These are phyloP conservation scores for Ceratocystis harringtonii DNA, from an alignment of 2,329 filamentous ascomycete species.

Conservation along the genomic window DNA sequence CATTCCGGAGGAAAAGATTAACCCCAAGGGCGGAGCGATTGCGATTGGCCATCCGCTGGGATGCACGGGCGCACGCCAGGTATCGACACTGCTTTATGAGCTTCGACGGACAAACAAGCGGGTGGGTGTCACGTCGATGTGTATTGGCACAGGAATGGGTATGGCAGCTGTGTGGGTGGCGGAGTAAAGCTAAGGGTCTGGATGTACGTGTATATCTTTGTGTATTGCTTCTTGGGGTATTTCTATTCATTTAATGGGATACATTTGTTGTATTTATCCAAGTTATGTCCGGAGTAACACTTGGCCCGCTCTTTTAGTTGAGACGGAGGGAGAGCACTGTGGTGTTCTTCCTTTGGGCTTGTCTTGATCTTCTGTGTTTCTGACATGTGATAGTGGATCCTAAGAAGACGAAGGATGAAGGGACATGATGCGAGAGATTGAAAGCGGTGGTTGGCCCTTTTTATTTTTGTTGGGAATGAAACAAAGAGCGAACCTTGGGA, in stretches of 20 bases:
- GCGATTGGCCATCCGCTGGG: conserved; percentile 92
- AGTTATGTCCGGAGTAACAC: background rate
- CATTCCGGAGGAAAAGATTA: conserved; percentile 73
- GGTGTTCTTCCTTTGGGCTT: too few species aligned
- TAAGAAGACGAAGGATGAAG: background rate
- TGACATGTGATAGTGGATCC: conserved; percentile 16
- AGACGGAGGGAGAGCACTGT: too few species aligned
- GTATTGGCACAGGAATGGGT: conserved; percentile 91
- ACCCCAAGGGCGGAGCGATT: conserved; percentile 93
- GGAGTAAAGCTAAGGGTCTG: conserved; percentile 41
- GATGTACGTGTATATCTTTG: background rate
- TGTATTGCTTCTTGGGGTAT: background rate
- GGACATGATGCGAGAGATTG: background rate
- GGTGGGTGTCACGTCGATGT: conserved; percentile 91
- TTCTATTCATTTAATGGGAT: background rate
- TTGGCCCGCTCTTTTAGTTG: too few species aligned
- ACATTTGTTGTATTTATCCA: background rate
- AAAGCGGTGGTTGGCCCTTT: background rate
- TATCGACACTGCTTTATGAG: conserved; percentile 84
- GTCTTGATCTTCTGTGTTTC: background rate
- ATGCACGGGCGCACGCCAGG: conserved; percentile 85
- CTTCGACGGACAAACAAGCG: conserved; percentile 69
- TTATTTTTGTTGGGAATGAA: too few species aligned
- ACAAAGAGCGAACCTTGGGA: too few species aligned
- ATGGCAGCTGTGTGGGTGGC: conserved; percentile 96